Base-by-base conservation (phyloP, 1,139 yeast species). In the Sugiyamaella sp. region DNA sequence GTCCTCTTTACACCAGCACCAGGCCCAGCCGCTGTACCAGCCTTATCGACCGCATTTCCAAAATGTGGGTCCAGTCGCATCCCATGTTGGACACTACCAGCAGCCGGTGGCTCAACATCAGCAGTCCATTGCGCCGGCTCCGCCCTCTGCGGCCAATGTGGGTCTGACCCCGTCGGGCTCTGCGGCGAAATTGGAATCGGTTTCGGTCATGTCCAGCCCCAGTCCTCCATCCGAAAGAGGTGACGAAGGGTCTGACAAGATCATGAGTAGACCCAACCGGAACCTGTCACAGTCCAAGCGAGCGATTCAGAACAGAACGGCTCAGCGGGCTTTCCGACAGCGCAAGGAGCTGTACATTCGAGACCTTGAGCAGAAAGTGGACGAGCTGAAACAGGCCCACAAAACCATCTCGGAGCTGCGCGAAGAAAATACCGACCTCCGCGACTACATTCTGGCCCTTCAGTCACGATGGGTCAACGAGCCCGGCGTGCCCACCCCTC, bases 231-330 rank as follows among this genome's bases (percentile, higher is more conserved):
- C 47, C 3, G 50, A 38, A 9, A 29, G n/a, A 1, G 43, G 40
- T 22, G 47, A 42, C 3, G 24, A 6, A 10, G 27, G 27, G 2
- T 17, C 27, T 5, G 37, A 17, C n/a, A 17, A 4, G 37, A 10
- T 35, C 10, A 22, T 21, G 14, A n/a, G 38, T 5, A 46, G 37
- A 20, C 66, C 67, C 46, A 80, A 80, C 9, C 78, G 82, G 58
- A 80, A 80, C 5, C 73, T 86, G 39, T 78, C 85, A 12, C 78
- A 76, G 57, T 82, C 95, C 40, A 88, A 87, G 70, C 80, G 97
- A 60, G 96, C 97, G 1, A 89, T 86, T 16, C 97, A 89, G 70
- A 89, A 89, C 73, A 76, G 97, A 65, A 84, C 82, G 56, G 96
- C 97, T 1, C 97, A 89, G 71, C 80, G 88, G 62, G 95, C 96